These are phyloP conservation scores for Leccinellum rugosiceps DNA, from an alignment of 768 basidiomycete genomes.

Conservation along the genomic window DNA sequence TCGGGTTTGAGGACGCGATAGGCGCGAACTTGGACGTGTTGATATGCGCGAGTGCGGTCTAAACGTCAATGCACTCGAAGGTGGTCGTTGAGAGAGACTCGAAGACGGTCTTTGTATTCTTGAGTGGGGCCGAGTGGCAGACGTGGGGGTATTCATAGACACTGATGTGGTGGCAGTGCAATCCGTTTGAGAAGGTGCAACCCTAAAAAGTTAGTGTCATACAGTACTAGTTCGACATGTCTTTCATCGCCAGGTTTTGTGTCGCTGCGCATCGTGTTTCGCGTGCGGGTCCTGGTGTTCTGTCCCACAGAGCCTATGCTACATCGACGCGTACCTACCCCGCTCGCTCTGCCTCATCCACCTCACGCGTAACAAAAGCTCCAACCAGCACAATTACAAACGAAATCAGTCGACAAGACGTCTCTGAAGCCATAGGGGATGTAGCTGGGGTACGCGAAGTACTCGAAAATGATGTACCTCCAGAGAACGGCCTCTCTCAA, in stretches of 20 bases:
- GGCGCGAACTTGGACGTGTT: conserved; percentile 40
- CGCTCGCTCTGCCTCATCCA: conserved; percentile 20
- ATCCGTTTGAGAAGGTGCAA: neutral
- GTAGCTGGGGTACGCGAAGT: conserved; percentile 15
- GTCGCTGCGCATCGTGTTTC: conserved; percentile 6
- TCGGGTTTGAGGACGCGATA: conserved; percentile 51
- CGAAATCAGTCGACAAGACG: conserved; percentile 18
- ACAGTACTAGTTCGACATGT: conserved; percentile 15
- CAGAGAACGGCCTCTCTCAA: conserved; percentile 10
- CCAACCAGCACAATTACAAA: conserved; percentile 30
- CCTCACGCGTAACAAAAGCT: conserved; percentile 26
- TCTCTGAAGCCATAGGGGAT: conserved; percentile 19
- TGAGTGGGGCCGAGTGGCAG: conserved; percentile 21
- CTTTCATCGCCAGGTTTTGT: conserved; percentile 11
- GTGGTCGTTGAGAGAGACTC: conserved; percentile 39
- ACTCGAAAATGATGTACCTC: conserved; percentile 15
- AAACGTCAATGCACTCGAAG: conserved; percentile 39
- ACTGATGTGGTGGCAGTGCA: conserved; percentile 11
- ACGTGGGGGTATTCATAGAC: conserved; percentile 23
- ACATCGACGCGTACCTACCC: conserved; percentile 25
- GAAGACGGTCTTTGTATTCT: conserved; percentile 29
- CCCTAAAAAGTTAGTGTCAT: too few species aligned
- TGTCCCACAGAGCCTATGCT: conserved; percentile 15
- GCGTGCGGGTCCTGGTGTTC: neutral
- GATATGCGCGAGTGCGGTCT: conserved; percentile 35